Evolutionary conservation across 2,329 filamentous ascomycete species (phyloP), one percentile per base, ranked within the genome.

Genomic region (Alternaria panax): DNA sequence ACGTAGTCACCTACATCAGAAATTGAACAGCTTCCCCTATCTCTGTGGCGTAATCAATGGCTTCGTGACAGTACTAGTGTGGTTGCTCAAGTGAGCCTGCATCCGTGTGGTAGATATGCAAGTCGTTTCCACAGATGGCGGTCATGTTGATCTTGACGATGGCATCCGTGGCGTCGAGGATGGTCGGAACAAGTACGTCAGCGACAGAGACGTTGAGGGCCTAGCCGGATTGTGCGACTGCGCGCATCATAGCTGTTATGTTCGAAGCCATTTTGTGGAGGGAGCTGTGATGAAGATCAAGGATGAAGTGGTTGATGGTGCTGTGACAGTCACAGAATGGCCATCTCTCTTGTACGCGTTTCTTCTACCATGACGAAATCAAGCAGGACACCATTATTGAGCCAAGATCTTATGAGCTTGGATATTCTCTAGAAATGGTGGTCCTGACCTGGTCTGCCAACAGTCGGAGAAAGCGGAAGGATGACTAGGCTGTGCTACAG

Each of bases 1-100:
- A 76, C 73, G 14, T 50, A 55, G 81, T 97, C 93, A 72, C 93
- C 93, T 42, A 90, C 84, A 75, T 87, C 74, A 96, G 85, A 69
- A 82, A 79, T 30, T 84, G 91, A 59, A 96, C 92, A 30, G 90
- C 91, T 30, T 91, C 86, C 78, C 92, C 90, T 52, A 90, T 89
- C 12, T 92, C 90, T 62, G 96, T 84, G 54, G 97, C 79, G 27
- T 83, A 88, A 59, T 93, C 93, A 5, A 92, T 90, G 30, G 91
- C 93, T 81, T 97, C 93, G 82, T 97, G 93, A 65, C 93, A 93
- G 18, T 97, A 76, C 92, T 88, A 71, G 85, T 89, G 63, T 85
- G 85, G 50, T 96, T 92, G 65, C 96, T 88, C 92, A 96, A 51
- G n/a, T 11, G 25, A 96, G 66, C 92, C 92, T n/a, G 92, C 92